Evolutionary conservation across 2,329 filamentous ascomycete genomes (phyloP), one percentile per base, ranked within the genome.

Genomic region (Venturia aucupariae): DNA sequence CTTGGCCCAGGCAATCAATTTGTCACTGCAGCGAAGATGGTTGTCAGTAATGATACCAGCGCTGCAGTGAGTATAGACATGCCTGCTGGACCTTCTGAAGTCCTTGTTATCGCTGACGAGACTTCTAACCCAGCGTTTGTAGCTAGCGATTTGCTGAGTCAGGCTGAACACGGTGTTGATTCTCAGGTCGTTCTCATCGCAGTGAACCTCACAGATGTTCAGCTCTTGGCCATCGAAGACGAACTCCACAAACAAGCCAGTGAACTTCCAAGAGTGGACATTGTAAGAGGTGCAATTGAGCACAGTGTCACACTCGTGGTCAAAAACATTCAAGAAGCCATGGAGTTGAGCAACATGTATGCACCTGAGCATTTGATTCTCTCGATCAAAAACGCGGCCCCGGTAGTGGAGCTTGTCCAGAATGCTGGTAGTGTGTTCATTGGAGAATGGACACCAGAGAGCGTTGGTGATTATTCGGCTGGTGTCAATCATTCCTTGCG

Each of bases 11-110:
- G 94, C 42, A 99, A 99, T 78, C 94, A 97, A 76, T 99, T 97
- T 73, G 94, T 99, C 48, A 99, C 94, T 0, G 94, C 94, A 0
- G 94, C 90, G 62, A 99, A 99, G 84, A 99, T 99, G 94, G 84
- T 92, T 70, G 94, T 99, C 54, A 90, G 89, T 76, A 99, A 99
- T 76, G 94, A 99, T 74, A 97, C 94, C 55, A 95, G 92, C 66
- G 94, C 94, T 15, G 90, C 90, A 27, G 92, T 97, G 48, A 88
- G 91, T 76, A 99, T 99, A 71, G 94, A 99, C 74, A 99, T 99
- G 94, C 94, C 94, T 13, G 94, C 94, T 42, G 94, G 94, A 0
- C 94, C 94, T 0, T 96, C 92, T 42, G 94, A 99, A 75, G 92
- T 99, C 3, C 84, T 99, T n/a, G 94, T 99, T 65, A 83, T 99